A percentile compares a stretch with the other conserved stretches of the same genome.
phyloP scores from a whole-genome alignment of 2,329 filamentous ascomycete genomes.

The Curvularia eragrostidis region DNA sequence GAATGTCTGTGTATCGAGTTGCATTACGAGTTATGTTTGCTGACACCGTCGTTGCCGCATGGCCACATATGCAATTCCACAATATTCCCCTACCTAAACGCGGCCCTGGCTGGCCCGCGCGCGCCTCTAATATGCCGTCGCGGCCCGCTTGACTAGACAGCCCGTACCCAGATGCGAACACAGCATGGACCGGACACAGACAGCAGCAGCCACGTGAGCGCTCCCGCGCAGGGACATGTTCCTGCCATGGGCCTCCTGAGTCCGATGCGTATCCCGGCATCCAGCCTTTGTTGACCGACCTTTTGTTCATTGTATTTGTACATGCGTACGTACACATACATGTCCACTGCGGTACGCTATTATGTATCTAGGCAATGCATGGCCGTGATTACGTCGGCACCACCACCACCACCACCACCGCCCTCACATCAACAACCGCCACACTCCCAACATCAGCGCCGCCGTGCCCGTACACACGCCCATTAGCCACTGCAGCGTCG shows the following conservation, averaged over 20 bases:
- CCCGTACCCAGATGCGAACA: conserved; percentile 19
- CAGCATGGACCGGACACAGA: conserved; percentile 23
- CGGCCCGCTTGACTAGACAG: conserved; percentile 21
- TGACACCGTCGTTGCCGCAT: conserved; percentile 10
- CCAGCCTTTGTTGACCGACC: conserved; percentile 1
- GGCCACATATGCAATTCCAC: conserved; percentile 19
- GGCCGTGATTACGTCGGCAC: no score
- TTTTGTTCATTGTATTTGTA: background rate
- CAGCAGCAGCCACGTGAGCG: conserved; percentile 29
- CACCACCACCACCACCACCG: no score
- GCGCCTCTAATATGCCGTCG: conserved; percentile 12
- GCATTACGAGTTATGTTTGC: conserved; percentile 13
- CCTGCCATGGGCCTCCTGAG: conserved; percentile 5
- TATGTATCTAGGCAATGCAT: background rate
- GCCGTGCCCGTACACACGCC: conserved; percentile 71
- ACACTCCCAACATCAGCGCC: conserved; percentile 70
- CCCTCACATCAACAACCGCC: conserved; percentile 68
- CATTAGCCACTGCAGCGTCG: conserved; percentile 97
- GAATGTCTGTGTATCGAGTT: conserved; percentile 23
- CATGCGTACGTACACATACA: background rate
- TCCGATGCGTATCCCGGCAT: background rate
- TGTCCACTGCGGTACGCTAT: no score
- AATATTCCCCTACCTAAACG: conserved; percentile 12
- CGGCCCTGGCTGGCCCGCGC: conserved; percentile 3
- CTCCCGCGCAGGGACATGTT: conserved; percentile 21